These are phyloP conservation scores for Punica granatum DNA, from an alignment of 345 rosid species.

Conservation along the genomic window DNA sequence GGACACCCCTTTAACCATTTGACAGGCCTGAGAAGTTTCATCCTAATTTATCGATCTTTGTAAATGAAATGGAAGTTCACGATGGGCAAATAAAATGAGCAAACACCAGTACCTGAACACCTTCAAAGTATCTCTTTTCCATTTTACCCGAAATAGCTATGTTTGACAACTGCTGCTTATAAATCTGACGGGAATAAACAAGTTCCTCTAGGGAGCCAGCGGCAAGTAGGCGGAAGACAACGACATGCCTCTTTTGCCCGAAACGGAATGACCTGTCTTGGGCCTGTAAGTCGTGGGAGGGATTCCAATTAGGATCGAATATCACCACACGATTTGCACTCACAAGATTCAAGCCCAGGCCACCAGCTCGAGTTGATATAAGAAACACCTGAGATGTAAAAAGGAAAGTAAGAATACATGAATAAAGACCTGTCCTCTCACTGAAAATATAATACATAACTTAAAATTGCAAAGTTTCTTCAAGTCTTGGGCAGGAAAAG, in stretches of 20 bases:
- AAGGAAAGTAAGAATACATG: background rate
- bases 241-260: constrained; percentile 93
- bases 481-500: background rate
- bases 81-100: background rate
- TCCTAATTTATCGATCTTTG: background rate
- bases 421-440: background rate
- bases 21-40: background rate
- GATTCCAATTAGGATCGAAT: constrained; percentile 98
- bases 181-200: constrained; percentile 82
- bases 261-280: constrained; percentile 94
- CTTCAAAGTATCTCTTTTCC: constrained; percentile 91
- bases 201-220: constrained; percentile 97
- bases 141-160: constrained; percentile 94
- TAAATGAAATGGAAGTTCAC: background rate
- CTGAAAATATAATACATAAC: background rate
- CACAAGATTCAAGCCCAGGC: constrained; percentile 94
- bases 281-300: constrained; percentile 88
- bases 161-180: constrained; percentile 93
- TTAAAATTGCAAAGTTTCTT: background rate
- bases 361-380: constrained; percentile 98
- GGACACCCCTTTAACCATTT: background rate
- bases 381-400: constrained; percentile 62
- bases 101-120: constrained; percentile 58
- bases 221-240: constrained; percentile 86
- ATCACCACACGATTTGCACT: constrained; percentile 93